These are phyloP conservation scores for Periconia sp. DNA, from an alignment of 2,329 filamentous ascomycete genomes.

Conservation along the genomic window DNA sequence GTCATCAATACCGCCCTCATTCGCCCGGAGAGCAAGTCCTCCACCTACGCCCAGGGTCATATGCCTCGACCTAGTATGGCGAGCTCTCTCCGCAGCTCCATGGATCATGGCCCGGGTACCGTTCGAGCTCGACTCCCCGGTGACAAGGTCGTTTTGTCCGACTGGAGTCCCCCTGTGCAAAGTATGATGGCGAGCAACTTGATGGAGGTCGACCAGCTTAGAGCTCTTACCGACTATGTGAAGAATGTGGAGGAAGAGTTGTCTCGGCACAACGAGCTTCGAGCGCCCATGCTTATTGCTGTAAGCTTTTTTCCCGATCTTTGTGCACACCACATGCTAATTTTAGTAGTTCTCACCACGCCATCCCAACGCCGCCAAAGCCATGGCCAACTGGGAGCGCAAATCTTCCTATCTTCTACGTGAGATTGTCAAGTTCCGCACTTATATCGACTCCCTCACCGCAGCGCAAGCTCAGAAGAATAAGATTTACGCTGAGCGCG, in stretches of 20 bases:
- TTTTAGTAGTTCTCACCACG: constrained; percentile 71
- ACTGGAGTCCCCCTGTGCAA: constrained; percentile 87
- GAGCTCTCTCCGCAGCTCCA: constrained; percentile 62
- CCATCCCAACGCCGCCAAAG: constrained; percentile 76
- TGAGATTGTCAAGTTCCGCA: constrained; percentile 95
- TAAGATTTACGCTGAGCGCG: constrained; percentile 62
- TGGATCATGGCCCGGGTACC: constrained; percentile 58
- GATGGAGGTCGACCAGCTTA: constrained; percentile 78
- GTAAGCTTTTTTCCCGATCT: constrained; percentile 46
- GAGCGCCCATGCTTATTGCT: constrained; percentile 83
- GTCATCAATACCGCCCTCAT: constrained; percentile 65
- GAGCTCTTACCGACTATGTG: constrained; percentile 75
- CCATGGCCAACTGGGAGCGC: constrained; percentile 96
- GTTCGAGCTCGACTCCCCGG: constrained; percentile 73
- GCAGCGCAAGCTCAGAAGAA: constrained; percentile 70
- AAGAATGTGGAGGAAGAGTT: constrained; percentile 83
- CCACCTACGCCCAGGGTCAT: constrained; percentile 28
- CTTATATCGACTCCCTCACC: constrained; percentile 84
- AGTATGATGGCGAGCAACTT: constrained; percentile 83
- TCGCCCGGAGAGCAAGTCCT: constrained; percentile 39
- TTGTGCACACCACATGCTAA: background rate
- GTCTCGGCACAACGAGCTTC: constrained; percentile 82
- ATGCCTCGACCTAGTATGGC: constrained; percentile 57
- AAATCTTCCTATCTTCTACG: constrained; percentile 89
- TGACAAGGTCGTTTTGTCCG: constrained; percentile 79